phyloP scores from a whole-genome alignment of 108 stramenopile species.

The Nitzschia inconspicua region DNA sequence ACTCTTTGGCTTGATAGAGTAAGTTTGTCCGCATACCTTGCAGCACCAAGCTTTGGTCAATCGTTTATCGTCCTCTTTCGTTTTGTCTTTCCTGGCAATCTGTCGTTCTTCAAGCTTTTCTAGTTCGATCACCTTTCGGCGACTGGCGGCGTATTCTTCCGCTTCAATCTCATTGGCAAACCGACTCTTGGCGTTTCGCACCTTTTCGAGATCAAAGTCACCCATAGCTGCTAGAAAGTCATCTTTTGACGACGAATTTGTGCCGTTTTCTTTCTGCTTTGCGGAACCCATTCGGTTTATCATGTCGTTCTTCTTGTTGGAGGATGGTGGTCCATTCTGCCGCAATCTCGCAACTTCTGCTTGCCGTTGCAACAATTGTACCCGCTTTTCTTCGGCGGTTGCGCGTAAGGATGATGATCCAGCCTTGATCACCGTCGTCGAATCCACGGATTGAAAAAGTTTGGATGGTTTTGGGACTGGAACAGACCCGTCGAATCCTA shows the following conservation, averaged over 20 bases:
- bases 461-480: conserved; percentile 58
- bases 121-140: conserved; percentile 52
- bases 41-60: conserved; percentile 49
- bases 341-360: conserved; percentile 19
- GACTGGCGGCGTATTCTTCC: conserved; percentile 62
- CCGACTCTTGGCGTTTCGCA: conserved; percentile 60
- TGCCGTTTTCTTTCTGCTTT: not conserved
- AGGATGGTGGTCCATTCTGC: not conserved
- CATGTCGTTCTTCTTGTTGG: not conserved
- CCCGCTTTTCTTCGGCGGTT: not conserved
- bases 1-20: conserved; percentile 22
- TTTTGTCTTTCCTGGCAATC: conserved; percentile 19
- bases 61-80: conserved; percentile 25
- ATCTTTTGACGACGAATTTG: not conserved
- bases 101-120: conserved; percentile 45
- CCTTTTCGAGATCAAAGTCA: conserved; percentile 11
- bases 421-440: not conserved
- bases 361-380: conserved; percentile 38
- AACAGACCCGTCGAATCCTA: conserved; percentile 64
- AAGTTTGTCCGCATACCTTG: conserved; percentile 35
- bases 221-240: conserved; percentile 18
- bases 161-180: conserved; percentile 68
- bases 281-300: too few relatives aligned
- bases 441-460: conserved; percentile 19
- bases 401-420: not conserved